Conservation (phyloP, 1,139 yeast species). For the Scheffersomyces stambukii region DNA sequence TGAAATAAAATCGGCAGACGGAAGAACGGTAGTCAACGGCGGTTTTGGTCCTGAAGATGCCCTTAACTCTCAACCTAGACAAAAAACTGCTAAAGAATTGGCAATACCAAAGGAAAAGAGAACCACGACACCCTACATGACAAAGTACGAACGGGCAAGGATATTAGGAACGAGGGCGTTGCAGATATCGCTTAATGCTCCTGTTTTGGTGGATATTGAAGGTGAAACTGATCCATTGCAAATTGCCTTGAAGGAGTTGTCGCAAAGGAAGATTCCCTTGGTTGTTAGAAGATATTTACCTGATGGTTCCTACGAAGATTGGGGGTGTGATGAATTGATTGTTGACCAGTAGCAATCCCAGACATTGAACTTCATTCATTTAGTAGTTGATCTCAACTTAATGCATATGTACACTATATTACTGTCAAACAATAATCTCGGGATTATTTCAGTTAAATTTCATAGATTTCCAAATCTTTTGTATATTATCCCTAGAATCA, state of each 20-base stretch:
- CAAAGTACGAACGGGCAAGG: constrained; percentile 96
- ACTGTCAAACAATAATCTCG: too few species aligned
- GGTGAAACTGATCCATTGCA: constrained; percentile 99
- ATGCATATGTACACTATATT: too few species aligned
- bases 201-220: constrained; percentile 94
- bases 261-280: constrained; percentile 91
- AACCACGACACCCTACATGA: constrained; percentile 97
- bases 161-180: constrained; percentile 94
- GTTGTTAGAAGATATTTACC: constrained; percentile 95
- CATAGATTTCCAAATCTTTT: too few species aligned
- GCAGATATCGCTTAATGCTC: constrained; percentile 97
- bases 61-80: constrained; percentile 12
- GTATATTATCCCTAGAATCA: too few species aligned
- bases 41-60: constrained; percentile 62
- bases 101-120: constrained; percentile 88
- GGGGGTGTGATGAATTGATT: constrained; percentile 98
- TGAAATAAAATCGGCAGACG: constrained; percentile 66
- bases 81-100: constrained; percentile 67
- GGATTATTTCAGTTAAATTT: too few species aligned
- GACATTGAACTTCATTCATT: too few species aligned
- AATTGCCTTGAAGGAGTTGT: constrained; percentile 93
- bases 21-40: constrained; percentile 66
- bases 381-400: too few species aligned
- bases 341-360: constrained; percentile 72
- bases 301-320: constrained; percentile 95